phyloP scores from a whole-genome alignment of 148 eudicot species.

The Salicornia ramosissima region DNA sequence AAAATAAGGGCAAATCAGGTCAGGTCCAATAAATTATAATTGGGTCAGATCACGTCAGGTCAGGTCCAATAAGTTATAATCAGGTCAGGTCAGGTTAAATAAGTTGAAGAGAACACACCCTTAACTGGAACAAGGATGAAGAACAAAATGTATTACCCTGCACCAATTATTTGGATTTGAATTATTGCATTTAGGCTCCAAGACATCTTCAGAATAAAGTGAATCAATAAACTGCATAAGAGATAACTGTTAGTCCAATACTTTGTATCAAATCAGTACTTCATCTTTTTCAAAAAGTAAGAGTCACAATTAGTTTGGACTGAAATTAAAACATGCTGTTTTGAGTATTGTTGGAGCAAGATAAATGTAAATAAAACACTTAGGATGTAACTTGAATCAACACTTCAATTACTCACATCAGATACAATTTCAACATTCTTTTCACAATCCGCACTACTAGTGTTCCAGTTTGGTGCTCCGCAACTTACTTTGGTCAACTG shows the following conservation, averaged over 20 bases:
- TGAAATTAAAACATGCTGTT: not conserved
- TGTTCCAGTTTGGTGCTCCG: conserved; percentile 2
- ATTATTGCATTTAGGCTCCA: conserved; percentile 4
- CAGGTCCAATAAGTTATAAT: too few relatives aligned
- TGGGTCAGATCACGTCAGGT: too few relatives aligned
- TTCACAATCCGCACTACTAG: conserved; percentile 1
- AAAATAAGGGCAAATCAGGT: too few relatives aligned
- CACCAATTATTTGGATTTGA: conserved; percentile 1
- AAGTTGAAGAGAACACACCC: too few relatives aligned
- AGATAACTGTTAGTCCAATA: not conserved
- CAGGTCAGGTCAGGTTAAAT: too few relatives aligned
- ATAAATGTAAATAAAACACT: not conserved
- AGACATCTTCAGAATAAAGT: not conserved
- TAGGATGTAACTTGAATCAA: not conserved
- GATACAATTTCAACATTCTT: not conserved
- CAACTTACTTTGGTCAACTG: conserved; percentile 3
- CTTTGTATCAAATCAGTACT: not conserved
- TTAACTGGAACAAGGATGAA: not conserved
- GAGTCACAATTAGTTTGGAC: not conserved
- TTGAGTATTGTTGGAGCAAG: not conserved
- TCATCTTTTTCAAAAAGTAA: not conserved
- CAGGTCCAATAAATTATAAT: too few relatives aligned
- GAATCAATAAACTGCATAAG: not conserved
- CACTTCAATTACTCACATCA: not conserved
- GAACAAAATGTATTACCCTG: conserved; percentile 3